Base-by-base conservation (phyloP, 345 rosid species). In the Melastoma malabathricum region DNA sequence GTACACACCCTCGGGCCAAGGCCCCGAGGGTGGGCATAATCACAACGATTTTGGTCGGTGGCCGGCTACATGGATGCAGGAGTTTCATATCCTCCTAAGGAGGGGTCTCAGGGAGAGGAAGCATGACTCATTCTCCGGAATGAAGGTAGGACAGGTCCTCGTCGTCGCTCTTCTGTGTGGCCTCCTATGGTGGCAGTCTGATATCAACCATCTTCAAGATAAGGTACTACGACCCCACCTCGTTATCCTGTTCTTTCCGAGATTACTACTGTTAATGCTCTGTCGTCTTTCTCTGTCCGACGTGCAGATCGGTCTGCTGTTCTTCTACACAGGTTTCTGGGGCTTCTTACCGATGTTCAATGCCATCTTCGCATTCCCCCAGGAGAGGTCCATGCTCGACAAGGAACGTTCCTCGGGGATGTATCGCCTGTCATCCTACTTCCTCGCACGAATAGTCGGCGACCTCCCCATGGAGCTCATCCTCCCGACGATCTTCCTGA, bases 401-500 rank as follows among this genome's bases (percentile, higher is more conserved):
- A 87, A 84, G 60, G 98, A 90, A 57, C 68, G 92, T 15, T 84
- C 96, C 23, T 75, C 98, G 0, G 89, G 96, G 9, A 82, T 73
- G 79, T 90, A 90, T 61, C 65, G 80, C 22, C 83, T 87, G 18
- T 87, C 96, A 1, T 73, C 98, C 15, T 86, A 84, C 63, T 84
- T 90, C 81, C 58, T 87, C 69, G 75, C 98, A 2, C 68, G 78
- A 29, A 58, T 65, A 2, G 56, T 64, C 0, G 67, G 78, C 9
- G 95, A 87, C 60, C 84, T 90, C 5, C 96, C 93, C 8, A 68
- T 80, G 85, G 92, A 82, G 57, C 85, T 84, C 15, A 64, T 73
- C 31, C 79, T 82, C 39, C 96, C 98, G 2, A 60, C 72, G 0
- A n/a, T 47, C 25, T 90, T 78, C 20, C 57, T 82, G 41, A 15